Conservation (phyloP, 1,139 yeast genomes). For the Saccharomyces hybrid region DNA sequence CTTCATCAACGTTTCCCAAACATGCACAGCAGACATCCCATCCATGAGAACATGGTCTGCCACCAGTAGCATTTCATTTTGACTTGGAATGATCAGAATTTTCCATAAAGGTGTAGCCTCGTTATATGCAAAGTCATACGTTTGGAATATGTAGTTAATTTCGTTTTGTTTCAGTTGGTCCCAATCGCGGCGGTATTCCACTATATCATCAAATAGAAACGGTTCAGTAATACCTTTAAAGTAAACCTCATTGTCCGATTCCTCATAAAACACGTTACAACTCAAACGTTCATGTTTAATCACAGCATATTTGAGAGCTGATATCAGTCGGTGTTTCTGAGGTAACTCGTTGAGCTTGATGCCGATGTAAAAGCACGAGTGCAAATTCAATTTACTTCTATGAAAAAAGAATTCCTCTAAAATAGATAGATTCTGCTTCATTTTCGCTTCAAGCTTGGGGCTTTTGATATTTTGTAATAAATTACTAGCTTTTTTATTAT, state of each 20-base stretch:
- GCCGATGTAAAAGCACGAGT: slow-evolving; percentile 23
- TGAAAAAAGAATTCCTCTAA: slow-evolving; percentile 21
- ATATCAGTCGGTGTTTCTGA: slow-evolving; percentile 5
- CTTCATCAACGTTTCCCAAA: slow-evolving; percentile 17
- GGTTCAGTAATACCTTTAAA: slow-evolving; percentile 7
- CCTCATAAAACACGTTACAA: slow-evolving; percentile 13
- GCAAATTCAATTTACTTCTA: slow-evolving; percentile 20
- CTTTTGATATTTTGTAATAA: not conserved
- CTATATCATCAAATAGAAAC: slow-evolving; percentile 17
- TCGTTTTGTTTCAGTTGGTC: slow-evolving; percentile 9
- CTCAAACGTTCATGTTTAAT: slow-evolving; percentile 14
- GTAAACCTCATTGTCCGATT: slow-evolving; percentile 3
- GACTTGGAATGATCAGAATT: slow-evolving; percentile 14
- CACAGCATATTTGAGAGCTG: slow-evolving; percentile 13
- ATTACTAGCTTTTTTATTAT: too few relatives aligned
- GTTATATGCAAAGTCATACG: slow-evolving; percentile 14
- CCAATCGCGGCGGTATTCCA: slow-evolving; percentile 15
- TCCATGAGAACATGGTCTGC: slow-evolving; percentile 26
- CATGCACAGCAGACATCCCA: slow-evolving; percentile 23
- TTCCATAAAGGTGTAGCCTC: slow-evolving; percentile 23
- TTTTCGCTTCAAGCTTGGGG: not conserved
- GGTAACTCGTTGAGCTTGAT: slow-evolving; percentile 20
- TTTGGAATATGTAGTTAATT: slow-evolving; percentile 18
- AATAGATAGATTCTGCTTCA: slow-evolving; percentile 12
- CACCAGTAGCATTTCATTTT: slow-evolving; percentile 14